phyloP scores from a whole-genome alignment of 495 filamentous ascomycete species.

The Hypoxylon cercidicola region DNA sequence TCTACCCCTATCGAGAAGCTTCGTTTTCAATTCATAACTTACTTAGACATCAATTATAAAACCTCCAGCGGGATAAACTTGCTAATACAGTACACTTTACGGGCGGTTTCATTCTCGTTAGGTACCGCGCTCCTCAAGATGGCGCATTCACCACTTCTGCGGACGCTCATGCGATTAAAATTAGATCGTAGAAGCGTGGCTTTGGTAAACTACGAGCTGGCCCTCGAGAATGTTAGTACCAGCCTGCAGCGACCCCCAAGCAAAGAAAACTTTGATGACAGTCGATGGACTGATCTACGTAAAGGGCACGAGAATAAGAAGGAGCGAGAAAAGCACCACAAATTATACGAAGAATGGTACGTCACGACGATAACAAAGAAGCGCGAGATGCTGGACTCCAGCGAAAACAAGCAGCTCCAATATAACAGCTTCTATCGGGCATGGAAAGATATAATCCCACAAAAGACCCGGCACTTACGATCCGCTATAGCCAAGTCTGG shows the following conservation, averaged over 20 bases:
- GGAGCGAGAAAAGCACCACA: background rate
- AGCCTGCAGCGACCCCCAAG: constrained; percentile 16
- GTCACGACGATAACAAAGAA: background rate
- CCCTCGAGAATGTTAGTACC: constrained; percentile 23
- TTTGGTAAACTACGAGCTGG: constrained; percentile 36
- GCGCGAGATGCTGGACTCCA: background rate
- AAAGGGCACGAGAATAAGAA: constrained; percentile 28
- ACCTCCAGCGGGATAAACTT: background rate
- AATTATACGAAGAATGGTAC: constrained; percentile 9
- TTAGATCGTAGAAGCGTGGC: constrained; percentile 28
- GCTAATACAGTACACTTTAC: background rate
- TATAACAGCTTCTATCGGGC: background rate
- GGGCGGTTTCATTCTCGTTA: background rate
- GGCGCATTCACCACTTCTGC: constrained; percentile 36
- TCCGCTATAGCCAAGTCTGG: constrained; percentile 11
- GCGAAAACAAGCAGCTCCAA: background rate
- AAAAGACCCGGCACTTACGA: background rate
- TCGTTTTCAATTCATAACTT: background rate
- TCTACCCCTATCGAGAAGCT: constrained; percentile 2
- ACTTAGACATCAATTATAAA: constrained; percentile 7
- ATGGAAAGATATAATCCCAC: constrained; percentile 7
- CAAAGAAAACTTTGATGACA: constrained; percentile 22
- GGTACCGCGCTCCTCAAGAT: constrained; percentile 2
- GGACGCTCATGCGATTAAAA: constrained; percentile 23
- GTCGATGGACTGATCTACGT: constrained; percentile 29